Percentiles rank a stretch among this genome's conserved stretches.
These are phyloP conservation scores for Lactarius evosmus DNA, from an alignment of 768 basidiomycete genomes.

Conservation along the genomic window DNA sequence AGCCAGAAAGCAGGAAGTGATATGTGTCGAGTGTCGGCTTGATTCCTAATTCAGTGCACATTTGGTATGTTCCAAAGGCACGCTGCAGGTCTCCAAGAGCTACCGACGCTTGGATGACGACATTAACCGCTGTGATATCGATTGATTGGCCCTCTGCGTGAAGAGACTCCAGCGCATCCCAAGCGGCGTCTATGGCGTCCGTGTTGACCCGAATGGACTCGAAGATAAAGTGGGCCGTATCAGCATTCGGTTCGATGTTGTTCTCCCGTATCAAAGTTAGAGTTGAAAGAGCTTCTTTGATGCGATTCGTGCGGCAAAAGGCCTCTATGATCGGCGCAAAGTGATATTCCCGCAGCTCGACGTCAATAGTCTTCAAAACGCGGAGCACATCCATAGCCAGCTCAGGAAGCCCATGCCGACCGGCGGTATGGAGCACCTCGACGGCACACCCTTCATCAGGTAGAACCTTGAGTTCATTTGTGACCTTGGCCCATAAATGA, in stretches of 20 bases:
- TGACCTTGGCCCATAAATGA: conserved; percentile 58
- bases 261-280: conserved; percentile 58
- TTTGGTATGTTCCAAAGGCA: conserved; percentile 73
- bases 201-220: conserved; percentile 44
- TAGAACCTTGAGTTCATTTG: conserved; percentile 47
- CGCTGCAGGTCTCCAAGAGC: conserved; percentile 65
- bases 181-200: conserved; percentile 60
- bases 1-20: conserved; percentile 66
- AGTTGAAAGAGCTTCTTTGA: conserved; percentile 61
- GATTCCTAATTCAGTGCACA: conserved; percentile 51
- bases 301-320: conserved; percentile 51
- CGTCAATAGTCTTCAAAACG: conserved; percentile 47
- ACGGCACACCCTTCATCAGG: conserved; percentile 77
- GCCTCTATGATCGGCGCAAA: conserved; percentile 76
- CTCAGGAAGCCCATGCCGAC: conserved; percentile 65
- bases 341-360: conserved; percentile 64
- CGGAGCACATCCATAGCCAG: conserved; percentile 66
- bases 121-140: conserved; percentile 60
- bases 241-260: conserved; percentile 46
- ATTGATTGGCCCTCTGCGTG: conserved; percentile 49
- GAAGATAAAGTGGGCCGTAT: conserved; percentile 55
- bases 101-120: conserved; percentile 62
- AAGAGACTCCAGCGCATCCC: conserved; percentile 61
- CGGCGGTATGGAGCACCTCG: conserved; percentile 68
- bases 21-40: conserved; percentile 61